Evolutionary conservation across 2,329 filamentous ascomycete genomes (phyloP).

Genomic region (Dothistroma pini): DNA sequence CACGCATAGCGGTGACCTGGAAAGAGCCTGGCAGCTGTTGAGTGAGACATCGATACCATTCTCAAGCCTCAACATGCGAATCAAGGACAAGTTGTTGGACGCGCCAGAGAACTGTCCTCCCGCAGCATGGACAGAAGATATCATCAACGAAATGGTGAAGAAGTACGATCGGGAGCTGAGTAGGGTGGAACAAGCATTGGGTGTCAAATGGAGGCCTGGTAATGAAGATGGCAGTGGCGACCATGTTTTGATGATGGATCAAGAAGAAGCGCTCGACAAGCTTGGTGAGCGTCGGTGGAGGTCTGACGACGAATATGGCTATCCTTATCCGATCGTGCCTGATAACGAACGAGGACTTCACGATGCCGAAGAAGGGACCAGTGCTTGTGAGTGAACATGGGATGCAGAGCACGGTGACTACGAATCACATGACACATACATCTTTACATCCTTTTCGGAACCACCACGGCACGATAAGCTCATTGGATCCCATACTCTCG

Average conservation of each 20-base stretch:
- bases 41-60: slow-evolving; percentile 26
- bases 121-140: slow-evolving; percentile 25
- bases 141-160: slow-evolving; percentile 26
- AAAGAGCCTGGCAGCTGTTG: slow-evolving; percentile 32
- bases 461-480: background rate
- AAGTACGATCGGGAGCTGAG: slow-evolving; percentile 32
- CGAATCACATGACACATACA: background rate
- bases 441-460: background rate
- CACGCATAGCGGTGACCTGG: slow-evolving; percentile 28
- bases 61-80: slow-evolving; percentile 17
- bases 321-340: slow-evolving; percentile 24
- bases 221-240: slow-evolving; percentile 22
- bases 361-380: slow-evolving; percentile 21
- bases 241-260: slow-evolving; percentile 27
- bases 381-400: background rate
- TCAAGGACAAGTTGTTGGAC: slow-evolving; percentile 28
- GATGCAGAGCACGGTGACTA: background rate
- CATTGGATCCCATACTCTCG: background rate
- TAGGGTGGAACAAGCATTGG: slow-evolving; percentile 32
- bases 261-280: slow-evolving; percentile 30
- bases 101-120: slow-evolving; percentile 24
- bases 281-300: slow-evolving; percentile 26
- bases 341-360: slow-evolving; percentile 22
- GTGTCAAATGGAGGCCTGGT: slow-evolving; percentile 28
- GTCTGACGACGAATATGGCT: slow-evolving; percentile 30